A percentile compares a stretch with the other conserved stretches of the same genome.
phyloP scores from a whole-genome alignment of 768 basidiomycete genomes.

The Phanerochaete carnosa region DNA sequence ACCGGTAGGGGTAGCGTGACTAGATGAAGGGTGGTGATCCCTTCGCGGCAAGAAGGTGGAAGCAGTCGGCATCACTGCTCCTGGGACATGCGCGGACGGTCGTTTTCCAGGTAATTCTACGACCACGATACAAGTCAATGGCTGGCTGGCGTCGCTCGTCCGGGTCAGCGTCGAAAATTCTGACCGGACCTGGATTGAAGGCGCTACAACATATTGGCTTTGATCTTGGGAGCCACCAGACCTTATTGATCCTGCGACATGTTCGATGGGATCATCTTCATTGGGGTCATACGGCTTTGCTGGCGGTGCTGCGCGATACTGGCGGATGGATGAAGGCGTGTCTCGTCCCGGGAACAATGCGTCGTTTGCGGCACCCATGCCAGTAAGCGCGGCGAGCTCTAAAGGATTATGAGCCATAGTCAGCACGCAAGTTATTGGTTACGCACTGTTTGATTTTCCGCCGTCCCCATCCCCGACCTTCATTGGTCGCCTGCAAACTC shows the following conservation, averaged over 20 bases:
- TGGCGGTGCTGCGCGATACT: constrained; percentile 18
- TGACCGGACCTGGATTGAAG: constrained; percentile 89
- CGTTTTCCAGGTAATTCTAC: constrained; percentile 88
- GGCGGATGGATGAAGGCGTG: constrained; percentile 38
- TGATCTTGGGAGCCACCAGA: constrained; percentile 34
- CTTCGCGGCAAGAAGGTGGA: constrained; percentile 11
- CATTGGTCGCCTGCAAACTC: constrained; percentile 96
- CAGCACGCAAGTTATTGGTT: neutral
- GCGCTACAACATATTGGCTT: constrained; percentile 77
- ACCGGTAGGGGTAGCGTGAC: neutral
- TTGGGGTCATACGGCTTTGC: constrained; percentile 59
- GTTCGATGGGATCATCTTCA: constrained; percentile 84
- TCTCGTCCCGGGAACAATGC: constrained; percentile 71
- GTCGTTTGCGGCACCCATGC: constrained; percentile 67
- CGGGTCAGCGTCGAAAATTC: constrained; percentile 85
- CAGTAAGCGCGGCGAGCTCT: constrained; percentile 95
- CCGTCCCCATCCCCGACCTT: constrained; percentile 87
- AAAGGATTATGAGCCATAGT: constrained; percentile 12
- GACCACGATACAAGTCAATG: constrained; percentile 90
- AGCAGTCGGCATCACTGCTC: constrained; percentile 21
- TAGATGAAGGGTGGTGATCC: neutral
- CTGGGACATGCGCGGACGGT: constrained; percentile 27
- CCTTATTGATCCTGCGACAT: neutral
- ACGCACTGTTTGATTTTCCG: constrained; percentile 84
- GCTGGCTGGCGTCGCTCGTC: constrained; percentile 66